Percentiles rank a stretch among this genome's conserved stretches.
Conservation (phyloP, 1,284 basidiomycete genomes). For the Puccinia coronata region DNA sequence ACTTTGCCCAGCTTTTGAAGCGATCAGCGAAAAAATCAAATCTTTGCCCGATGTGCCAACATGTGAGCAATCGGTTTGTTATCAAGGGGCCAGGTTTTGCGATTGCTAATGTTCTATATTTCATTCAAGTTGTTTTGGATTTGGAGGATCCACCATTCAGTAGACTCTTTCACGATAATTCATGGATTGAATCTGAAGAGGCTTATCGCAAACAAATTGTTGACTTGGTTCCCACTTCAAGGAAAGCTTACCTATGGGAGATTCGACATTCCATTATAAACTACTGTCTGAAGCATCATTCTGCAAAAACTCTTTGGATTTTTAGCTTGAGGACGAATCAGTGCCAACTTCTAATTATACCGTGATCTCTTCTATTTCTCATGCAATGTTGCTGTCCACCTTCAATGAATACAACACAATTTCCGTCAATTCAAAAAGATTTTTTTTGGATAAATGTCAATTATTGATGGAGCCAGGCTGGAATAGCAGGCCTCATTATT, state of each 20-base stretch:
- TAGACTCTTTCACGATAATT: constrained; percentile 15
- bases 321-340: constrained; percentile 41
- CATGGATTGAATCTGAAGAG: constrained; percentile 46
- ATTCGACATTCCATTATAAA: constrained; percentile 36
- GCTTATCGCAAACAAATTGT: constrained; percentile 46
- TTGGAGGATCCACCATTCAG: constrained; percentile 39
- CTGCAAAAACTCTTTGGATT: constrained; percentile 33
- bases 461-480: too few species aligned
- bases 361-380: background rate
- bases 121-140: constrained; percentile 36
- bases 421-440: too few species aligned
- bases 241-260: constrained; percentile 38
- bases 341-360: constrained; percentile 33
- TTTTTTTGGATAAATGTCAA: too few species aligned
- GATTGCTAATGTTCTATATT: background rate
- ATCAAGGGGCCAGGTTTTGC: too few species aligned
- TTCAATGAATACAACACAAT: background rate
- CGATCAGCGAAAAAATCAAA: constrained; percentile 35
- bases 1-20: constrained; percentile 39
- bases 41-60: constrained; percentile 39
- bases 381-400: background rate
- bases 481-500: too few species aligned
- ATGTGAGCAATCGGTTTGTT: constrained; percentile 23
- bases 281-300: constrained; percentile 15
- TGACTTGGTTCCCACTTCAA: constrained; percentile 31